These are phyloP conservation scores for Fusarium sp. DNA, from an alignment of 2,329 filamentous ascomycete genomes.

Conservation along the genomic window DNA sequence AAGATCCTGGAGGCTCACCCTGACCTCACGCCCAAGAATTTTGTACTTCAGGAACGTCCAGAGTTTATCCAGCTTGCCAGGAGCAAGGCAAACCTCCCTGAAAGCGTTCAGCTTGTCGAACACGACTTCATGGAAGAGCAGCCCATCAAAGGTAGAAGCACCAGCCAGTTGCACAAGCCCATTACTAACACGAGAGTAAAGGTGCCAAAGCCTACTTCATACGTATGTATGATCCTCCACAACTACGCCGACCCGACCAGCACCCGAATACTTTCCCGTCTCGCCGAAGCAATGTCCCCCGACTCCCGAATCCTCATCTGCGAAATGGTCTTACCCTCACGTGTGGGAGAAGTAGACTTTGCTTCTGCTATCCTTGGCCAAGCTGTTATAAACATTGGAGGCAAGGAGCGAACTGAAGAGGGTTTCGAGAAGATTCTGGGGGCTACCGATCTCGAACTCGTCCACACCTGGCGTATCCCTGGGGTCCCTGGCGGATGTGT, in stretches of 20 bases:
- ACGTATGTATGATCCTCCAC: conserved; percentile 50
- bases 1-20: conserved; percentile 48
- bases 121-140: conserved; percentile 49
- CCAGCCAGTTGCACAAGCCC: background rate
- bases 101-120: conserved; percentile 31
- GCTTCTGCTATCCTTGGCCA: conserved; percentile 48
- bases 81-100: conserved; percentile 29
- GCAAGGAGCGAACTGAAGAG: conserved; percentile 48
- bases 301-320: conserved; percentile 48
- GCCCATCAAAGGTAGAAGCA: conserved; percentile 44
- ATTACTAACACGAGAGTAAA: conserved; percentile 13
- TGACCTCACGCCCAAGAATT: conserved; percentile 37
- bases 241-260: conserved; percentile 47
- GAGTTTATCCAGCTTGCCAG: conserved; percentile 45
- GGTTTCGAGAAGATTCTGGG: conserved; percentile 47
- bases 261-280: conserved; percentile 43
- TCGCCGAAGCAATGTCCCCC: conserved; percentile 45
- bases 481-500: conserved; percentile 44
- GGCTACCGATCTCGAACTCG: conserved; percentile 46
- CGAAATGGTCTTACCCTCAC: conserved; percentile 48
- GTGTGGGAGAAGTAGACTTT: conserved; percentile 47
- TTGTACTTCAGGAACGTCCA: conserved; percentile 43
- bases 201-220: conserved; percentile 52
- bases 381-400: conserved; percentile 50
- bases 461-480: conserved; percentile 40